phyloP scores from a whole-genome alignment of 2,329 filamentous ascomycete genomes.

The Aspergillus puulaauensis region DNA sequence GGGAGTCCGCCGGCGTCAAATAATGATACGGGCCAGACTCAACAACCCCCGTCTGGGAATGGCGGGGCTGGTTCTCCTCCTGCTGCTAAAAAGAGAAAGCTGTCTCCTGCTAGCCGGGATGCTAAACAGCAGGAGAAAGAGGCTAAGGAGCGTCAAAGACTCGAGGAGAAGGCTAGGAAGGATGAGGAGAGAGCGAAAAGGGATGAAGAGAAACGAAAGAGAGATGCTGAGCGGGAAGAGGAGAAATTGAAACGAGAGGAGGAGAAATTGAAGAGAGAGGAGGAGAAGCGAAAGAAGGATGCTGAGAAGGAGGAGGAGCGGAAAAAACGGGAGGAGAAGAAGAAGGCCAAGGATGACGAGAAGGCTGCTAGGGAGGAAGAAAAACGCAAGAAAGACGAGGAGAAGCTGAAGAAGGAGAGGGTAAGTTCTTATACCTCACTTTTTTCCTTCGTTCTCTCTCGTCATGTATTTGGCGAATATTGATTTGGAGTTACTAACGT shows the following conservation, averaged over 20 bases:
- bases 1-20: neutral
- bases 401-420: slow-evolving; percentile 44
- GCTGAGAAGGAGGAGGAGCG: slow-evolving; percentile 48
- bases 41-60: neutral
- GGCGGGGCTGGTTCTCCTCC: slow-evolving; percentile 9
- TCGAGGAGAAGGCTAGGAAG: slow-evolving; percentile 20
- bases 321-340: slow-evolving; percentile 42
- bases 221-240: slow-evolving; percentile 25
- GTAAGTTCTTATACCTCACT: slow-evolving; percentile 33
- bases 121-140: slow-evolving; percentile 27
- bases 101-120: slow-evolving; percentile 30
- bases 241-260: slow-evolving; percentile 42
- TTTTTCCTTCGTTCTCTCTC: neutral
- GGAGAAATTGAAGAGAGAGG: slow-evolving; percentile 44
- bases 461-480: slow-evolving; percentile 6
- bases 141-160: slow-evolving; percentile 24
- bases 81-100: slow-evolving; percentile 32
- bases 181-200: slow-evolving; percentile 38
- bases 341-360: slow-evolving; percentile 48
- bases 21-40: neutral
- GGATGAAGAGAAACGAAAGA: slow-evolving; percentile 45
- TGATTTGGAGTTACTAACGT: neutral
- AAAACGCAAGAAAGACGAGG: slow-evolving; percentile 49
- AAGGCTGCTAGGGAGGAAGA: slow-evolving; percentile 39
- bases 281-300: slow-evolving; percentile 47